A percentile compares a stretch with the other conserved stretches of the same genome.
Conservation (phyloP, 208 protist species). For the Tetramitus jugosus region DNA sequence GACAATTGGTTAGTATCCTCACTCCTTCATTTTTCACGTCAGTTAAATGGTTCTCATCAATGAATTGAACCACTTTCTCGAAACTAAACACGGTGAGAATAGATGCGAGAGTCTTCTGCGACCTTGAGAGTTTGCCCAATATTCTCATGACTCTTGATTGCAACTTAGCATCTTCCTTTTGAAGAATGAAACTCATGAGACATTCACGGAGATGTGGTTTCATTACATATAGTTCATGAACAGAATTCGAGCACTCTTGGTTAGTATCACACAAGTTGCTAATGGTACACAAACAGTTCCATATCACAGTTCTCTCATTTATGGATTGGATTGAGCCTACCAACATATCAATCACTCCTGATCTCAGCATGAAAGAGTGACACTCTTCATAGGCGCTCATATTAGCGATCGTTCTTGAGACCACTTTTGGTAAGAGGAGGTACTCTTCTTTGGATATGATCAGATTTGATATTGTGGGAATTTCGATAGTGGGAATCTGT, state of each 20-base stretch:
- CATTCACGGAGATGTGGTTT: not conserved
- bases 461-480: too few species aligned
- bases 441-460: conserved; percentile 7
- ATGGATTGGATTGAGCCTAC: not conserved
- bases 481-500: not conserved
- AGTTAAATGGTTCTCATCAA: not conserved
- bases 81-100: not conserved
- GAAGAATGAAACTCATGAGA: not conserved
- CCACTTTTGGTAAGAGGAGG: not conserved
- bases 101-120: not conserved
- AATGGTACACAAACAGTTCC: not conserved
- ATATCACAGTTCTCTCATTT: not conserved
- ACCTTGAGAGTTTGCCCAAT: not conserved
- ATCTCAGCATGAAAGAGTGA: not conserved
- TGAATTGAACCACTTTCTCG: not conserved
- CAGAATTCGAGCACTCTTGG: too few species aligned
- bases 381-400: not conserved
- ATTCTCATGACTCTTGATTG: not conserved
- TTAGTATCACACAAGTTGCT: not conserved
- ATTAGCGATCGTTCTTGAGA: not conserved
- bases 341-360: not conserved
- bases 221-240: not conserved
- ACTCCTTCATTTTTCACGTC: not conserved
- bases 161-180: not conserved
- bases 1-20: too few species aligned